A percentile compares a stretch with the other conserved stretches of the same genome.
phyloP scores from a whole-genome alignment of 768 basidiomycete species.

The Guyanaporus albipodus region DNA sequence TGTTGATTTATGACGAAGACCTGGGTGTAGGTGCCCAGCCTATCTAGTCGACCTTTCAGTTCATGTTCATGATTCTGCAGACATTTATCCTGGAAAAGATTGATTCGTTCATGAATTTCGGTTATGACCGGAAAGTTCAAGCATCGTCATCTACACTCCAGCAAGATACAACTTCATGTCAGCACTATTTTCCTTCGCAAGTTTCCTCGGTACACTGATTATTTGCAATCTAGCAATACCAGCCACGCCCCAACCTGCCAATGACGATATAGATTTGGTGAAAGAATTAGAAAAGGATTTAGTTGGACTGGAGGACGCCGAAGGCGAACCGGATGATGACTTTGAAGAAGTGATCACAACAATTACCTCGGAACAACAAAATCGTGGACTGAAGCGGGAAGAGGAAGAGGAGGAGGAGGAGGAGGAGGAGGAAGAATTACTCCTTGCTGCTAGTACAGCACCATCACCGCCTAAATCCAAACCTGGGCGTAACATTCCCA shows the following conservation, averaged over 20 bases:
- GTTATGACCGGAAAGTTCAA: constrained; percentile 45
- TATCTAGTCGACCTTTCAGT: neutral
- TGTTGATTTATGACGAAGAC: constrained; percentile 77
- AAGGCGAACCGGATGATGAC: constrained; percentile 43
- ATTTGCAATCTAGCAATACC: constrained; percentile 14
- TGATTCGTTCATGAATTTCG: constrained; percentile 58
- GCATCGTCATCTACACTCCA: constrained; percentile 18
- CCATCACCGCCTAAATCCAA: constrained; percentile 32
- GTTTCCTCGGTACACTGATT: constrained; percentile 1
- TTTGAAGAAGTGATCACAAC: constrained; percentile 39
- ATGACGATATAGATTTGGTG: constrained; percentile 27
- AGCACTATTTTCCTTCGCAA: constrained; percentile 1
- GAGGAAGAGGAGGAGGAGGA: constrained; percentile 25
- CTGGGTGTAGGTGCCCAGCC: constrained; percentile 46
- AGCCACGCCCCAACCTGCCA: constrained; percentile 21
- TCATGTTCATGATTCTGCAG: constrained; percentile 36
- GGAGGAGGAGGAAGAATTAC: constrained; percentile 33
- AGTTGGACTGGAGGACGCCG: constrained; percentile 32
- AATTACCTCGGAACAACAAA: constrained; percentile 23
- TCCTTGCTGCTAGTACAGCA: constrained; percentile 19
- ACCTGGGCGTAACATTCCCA: constrained; percentile 22
- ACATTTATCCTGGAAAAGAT: constrained; percentile 72
- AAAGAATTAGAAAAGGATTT: constrained; percentile 28
- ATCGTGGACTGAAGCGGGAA: constrained; percentile 31
- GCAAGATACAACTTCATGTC: constrained; percentile 21